A percentile compares a stretch with the other conserved stretches of the same genome.
phyloP scores from a whole-genome alignment of 2,329 filamentous ascomycete genomes.

The Aureobasidium sp. region DNA sequence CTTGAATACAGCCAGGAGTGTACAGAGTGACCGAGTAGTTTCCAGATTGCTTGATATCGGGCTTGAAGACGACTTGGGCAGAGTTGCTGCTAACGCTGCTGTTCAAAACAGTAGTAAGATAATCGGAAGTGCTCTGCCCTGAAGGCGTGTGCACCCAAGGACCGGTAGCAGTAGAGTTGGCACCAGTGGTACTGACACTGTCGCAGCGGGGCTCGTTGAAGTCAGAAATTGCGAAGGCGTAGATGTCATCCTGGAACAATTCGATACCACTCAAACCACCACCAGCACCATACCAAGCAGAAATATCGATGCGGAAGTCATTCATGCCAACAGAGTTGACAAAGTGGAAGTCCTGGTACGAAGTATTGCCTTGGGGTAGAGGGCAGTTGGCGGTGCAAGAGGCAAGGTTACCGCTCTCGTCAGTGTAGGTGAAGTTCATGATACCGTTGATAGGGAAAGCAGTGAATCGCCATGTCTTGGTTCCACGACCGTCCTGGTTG shows the following conservation, averaged over 20 bases:
- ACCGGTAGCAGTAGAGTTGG: conserved; percentile 63
- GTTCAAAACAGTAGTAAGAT: conserved; percentile 61
- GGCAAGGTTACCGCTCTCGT: conserved; percentile 59
- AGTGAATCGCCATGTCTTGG: conserved; percentile 79
- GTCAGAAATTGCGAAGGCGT: conserved; percentile 69
- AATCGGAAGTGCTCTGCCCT: conserved; percentile 63
- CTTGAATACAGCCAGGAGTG: conserved; percentile 82
- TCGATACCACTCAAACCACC: conserved; percentile 82
- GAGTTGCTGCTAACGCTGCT: conserved; percentile 43
- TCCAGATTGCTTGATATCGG: conserved; percentile 79
- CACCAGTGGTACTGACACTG: conserved; percentile 52
- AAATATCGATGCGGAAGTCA: conserved; percentile 76
- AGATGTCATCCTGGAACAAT: conserved; percentile 66
- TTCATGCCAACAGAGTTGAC: conserved; percentile 86
- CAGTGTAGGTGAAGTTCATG: conserved; percentile 89
- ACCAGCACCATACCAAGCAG: conserved; percentile 77
- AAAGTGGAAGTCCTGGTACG: conserved; percentile 85
- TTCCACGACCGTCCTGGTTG: conserved; percentile 69
- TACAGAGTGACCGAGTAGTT: conserved; percentile 89
- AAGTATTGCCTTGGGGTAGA: conserved; percentile 61
- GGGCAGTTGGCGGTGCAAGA: conserved; percentile 79
- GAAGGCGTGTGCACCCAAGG: conserved; percentile 67
- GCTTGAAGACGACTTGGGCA: conserved; percentile 68
- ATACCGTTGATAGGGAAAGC: conserved; percentile 83
- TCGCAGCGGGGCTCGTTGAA: conserved; percentile 87